A percentile compares a stretch with the other conserved stretches of the same genome.
These are phyloP conservation scores for Neopestalotiopsis sp. DNA, from an alignment of 2,329 filamentous ascomycete species.

Conservation along the genomic window DNA sequence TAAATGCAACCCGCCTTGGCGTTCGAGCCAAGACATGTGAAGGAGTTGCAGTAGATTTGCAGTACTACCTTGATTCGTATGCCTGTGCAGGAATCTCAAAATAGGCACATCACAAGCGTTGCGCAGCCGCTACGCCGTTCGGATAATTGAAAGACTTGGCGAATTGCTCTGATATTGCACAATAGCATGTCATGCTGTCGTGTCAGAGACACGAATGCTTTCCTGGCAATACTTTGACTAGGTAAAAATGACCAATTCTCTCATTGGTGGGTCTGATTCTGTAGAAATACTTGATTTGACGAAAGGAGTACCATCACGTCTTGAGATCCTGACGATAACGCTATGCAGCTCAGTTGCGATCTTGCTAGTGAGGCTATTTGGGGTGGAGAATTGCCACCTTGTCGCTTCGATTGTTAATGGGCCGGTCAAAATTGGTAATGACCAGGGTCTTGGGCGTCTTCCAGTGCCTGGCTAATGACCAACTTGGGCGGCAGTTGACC, in stretches of 20 bases:
- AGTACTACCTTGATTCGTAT: neutral
- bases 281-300: neutral
- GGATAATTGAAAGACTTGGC: conserved; percentile 1
- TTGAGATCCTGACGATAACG: conserved; percentile 8
- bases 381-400: neutral
- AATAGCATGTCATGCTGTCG: conserved; percentile 4
- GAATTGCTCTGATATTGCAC: conserved; percentile 1
- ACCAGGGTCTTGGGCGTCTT: neutral
- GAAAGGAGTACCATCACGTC: neutral
- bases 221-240: neutral
- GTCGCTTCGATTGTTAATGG: neutral
- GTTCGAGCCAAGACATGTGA: neutral
- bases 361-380: neutral
- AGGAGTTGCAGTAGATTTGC: neutral
- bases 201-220: neutral
- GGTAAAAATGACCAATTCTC: neutral
- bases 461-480: conserved; percentile 2
- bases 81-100: neutral
- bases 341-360: neutral
- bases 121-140: neutral
- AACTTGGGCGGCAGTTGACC: neutral
- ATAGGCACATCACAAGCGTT: neutral
- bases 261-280: neutral
- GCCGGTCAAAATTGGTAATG: neutral
- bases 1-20: neutral